Conservation (phyloP, 2,329 filamentous ascomycete genomes). For the Celoporthe dispersa region DNA sequence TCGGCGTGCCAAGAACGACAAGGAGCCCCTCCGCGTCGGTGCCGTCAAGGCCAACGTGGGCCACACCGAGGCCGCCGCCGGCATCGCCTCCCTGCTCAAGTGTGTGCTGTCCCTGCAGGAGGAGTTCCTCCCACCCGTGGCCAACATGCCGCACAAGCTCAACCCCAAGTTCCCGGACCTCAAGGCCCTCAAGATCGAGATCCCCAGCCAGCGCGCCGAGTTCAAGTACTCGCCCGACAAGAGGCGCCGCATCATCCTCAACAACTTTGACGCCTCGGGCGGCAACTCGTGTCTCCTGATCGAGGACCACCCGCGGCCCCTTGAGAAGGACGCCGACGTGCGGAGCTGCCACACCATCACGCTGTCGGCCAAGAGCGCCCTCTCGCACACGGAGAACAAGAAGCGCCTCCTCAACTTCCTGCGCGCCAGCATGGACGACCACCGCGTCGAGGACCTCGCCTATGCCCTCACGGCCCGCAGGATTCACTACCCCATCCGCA, state of each 20-base stretch:
- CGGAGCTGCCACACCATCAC: constrained; percentile 57
- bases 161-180: constrained; percentile 60
- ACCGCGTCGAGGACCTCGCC: constrained; percentile 56
- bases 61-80: constrained; percentile 60
- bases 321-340: constrained; percentile 44
- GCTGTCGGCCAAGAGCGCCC: constrained; percentile 52
- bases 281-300: constrained; percentile 67
- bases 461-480: constrained; percentile 68
- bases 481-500: constrained; percentile 57
- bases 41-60: constrained; percentile 63
- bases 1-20: constrained; percentile 18
- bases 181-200: constrained; percentile 53
- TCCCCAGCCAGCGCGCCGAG: constrained; percentile 51
- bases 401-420: constrained; percentile 46
- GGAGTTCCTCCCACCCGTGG: constrained; percentile 60
- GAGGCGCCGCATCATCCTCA: constrained; percentile 52
- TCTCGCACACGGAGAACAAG: constrained; percentile 57
- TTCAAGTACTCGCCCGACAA: constrained; percentile 48
- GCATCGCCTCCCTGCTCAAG: constrained; percentile 59
- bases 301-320: constrained; percentile 54
- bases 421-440: constrained; percentile 49
- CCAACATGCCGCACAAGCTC: constrained; percentile 63
- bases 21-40: constrained; percentile 55
- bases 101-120: constrained; percentile 63
- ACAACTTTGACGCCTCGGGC: constrained; percentile 69